Percentiles rank a stretch among this genome's conserved stretches.
These are phyloP conservation scores for Monascus ruber DNA, from an alignment of 2,329 filamentous ascomycete species.

Conservation along the genomic window DNA sequence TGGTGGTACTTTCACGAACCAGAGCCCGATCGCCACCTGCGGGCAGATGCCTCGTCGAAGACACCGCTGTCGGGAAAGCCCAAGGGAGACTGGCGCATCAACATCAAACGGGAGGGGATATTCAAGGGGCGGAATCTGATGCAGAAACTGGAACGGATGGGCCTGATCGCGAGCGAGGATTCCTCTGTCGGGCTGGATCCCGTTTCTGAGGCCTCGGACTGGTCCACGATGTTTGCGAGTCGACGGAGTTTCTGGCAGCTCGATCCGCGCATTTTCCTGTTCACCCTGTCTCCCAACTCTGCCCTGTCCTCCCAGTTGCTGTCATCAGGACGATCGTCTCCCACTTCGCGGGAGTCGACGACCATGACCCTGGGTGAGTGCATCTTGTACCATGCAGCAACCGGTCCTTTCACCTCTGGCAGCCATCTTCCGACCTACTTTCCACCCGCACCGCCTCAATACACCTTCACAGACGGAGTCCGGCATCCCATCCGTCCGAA, in stretches of 20 bases:
- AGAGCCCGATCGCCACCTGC: constrained; percentile 54
- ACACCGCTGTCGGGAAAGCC: constrained; percentile 63
- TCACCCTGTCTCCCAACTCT: constrained; percentile 57
- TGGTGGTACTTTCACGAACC: constrained; percentile 97
- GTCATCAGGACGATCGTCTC: constrained; percentile 32
- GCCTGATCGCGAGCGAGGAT: constrained; percentile 64
- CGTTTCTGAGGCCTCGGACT: constrained; percentile 51
- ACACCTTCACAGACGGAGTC: constrained; percentile 63
- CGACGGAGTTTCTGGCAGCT: constrained; percentile 84
- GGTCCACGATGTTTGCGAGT: constrained; percentile 72
- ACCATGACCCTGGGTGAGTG: background rate
- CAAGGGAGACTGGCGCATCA: constrained; percentile 74
- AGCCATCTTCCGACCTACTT: constrained; percentile 87
- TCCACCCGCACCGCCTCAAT: constrained; percentile 71
- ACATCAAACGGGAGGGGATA: constrained; percentile 77
- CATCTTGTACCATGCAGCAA: background rate
- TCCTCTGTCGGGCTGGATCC: constrained; percentile 57
- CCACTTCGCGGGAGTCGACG: constrained; percentile 1
- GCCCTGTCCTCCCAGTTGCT: constrained; percentile 38
- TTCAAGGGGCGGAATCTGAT: constrained; percentile 72
- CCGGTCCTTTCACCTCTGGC: constrained; percentile 65
- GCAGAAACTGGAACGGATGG: constrained; percentile 89
- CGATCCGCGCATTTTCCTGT: constrained; percentile 75
- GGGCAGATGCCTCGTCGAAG: constrained; percentile 49
- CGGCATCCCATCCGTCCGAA: constrained; percentile 82